Evolutionary conservation across 139 green algal species (phyloP).

Genomic region (Edaphochlamys debaryana): DNA sequence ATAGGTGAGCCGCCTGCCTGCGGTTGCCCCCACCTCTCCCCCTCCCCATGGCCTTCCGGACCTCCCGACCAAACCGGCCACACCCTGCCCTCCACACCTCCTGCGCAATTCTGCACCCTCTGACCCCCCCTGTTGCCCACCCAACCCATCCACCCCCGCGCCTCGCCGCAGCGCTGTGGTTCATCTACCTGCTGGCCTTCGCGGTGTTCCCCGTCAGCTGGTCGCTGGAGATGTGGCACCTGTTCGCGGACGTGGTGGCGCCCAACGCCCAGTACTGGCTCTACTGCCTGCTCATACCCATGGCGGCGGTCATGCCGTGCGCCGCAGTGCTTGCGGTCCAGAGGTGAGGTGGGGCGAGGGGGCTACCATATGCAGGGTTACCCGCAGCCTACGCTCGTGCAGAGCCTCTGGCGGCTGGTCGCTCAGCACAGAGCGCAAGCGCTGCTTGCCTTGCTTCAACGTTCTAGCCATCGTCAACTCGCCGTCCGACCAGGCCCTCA

Average conservation of each 20-base stretch:
- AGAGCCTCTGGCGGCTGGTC: too few species aligned
- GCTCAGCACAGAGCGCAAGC: too few species aligned
- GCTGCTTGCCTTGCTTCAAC: too few species aligned
- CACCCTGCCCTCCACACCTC: too few species aligned
- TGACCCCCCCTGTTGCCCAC: background rate
- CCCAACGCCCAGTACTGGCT: slow-evolving; percentile 69
- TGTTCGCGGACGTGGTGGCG: slow-evolving; percentile 64
- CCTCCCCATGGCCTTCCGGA: background rate
- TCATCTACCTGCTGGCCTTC: slow-evolving; percentile 72
- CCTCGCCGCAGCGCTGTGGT: slow-evolving; percentile 67
- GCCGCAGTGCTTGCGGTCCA: slow-evolving; percentile 26
- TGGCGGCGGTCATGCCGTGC: slow-evolving; percentile 65
- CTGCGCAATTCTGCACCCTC: too few species aligned
- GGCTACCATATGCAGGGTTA: too few species aligned
- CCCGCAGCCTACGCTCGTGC: too few species aligned
- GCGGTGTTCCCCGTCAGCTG: slow-evolving; percentile 62
- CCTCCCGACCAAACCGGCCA: background rate
- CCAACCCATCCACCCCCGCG: background rate
- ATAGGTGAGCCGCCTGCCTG: slow-evolving; percentile 34
- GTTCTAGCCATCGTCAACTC: too few species aligned
- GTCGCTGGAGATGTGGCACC: slow-evolving; percentile 60
- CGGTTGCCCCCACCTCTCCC: background rate
- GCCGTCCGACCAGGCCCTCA: too few species aligned
- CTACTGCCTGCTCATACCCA: slow-evolving; percentile 56
- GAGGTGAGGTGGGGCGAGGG: background rate